Percentiles rank a stretch among this genome's conserved stretches.
phyloP scores from a whole-genome alignment of 106 monocot species.

The Dioscorea dumetorum region DNA sequence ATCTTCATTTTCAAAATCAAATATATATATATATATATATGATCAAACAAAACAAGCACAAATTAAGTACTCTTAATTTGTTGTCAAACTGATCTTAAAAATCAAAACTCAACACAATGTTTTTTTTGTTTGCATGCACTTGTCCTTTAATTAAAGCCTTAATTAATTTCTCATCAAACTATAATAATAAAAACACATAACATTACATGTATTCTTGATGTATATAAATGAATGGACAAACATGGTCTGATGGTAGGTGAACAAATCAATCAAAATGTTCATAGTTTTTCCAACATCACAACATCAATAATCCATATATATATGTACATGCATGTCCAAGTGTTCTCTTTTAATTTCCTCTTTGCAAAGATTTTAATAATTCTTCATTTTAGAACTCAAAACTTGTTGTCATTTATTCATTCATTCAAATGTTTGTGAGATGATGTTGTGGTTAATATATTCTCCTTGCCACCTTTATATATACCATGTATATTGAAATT shows the following conservation, averaged over 20 bases:
- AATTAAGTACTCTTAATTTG: no score
- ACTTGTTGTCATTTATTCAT: no score
- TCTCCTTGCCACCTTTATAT: background rate
- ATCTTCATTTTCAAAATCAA: no score
- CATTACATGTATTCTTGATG: background rate
- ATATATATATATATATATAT: no score
- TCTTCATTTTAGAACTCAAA: no score
- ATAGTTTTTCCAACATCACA: background rate
- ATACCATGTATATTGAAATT: background rate
- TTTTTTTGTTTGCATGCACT: background rate
- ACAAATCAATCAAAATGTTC: constrained; percentile 3
- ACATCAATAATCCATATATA: background rate
- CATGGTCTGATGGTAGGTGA: constrained; percentile 2
- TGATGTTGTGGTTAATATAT: background rate
- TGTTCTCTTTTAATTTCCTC: background rate
- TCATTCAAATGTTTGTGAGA: constrained; percentile 5
- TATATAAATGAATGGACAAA: background rate
- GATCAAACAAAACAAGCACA: background rate
- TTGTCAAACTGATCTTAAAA: background rate
- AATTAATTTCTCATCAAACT: background rate
- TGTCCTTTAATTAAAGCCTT: no score
- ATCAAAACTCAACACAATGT: background rate
- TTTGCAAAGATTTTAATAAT: no score
- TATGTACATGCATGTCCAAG: background rate
- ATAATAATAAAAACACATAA: background rate